phyloP scores from a whole-genome alignment of 768 basidiomycete genomes.

The Phylloporus sp. region DNA sequence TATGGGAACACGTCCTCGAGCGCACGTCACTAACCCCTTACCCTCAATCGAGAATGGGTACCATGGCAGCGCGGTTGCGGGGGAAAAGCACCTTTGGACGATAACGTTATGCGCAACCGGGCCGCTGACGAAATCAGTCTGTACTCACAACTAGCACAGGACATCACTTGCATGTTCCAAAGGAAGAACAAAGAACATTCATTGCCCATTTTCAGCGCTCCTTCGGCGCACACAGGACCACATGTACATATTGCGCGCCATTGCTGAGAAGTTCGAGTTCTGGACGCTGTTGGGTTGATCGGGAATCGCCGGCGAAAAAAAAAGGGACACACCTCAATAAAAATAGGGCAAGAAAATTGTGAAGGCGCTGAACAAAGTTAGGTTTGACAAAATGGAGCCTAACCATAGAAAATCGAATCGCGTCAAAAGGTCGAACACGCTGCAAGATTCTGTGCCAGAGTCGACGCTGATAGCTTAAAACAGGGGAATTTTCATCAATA shows the following conservation, averaged over 20 bases:
- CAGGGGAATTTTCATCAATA: neutral
- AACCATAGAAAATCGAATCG: constrained; percentile 8
- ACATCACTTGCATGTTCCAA: neutral
- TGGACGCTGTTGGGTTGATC: neutral
- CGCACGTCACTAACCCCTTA: neutral
- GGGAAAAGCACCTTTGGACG: too few species aligned
- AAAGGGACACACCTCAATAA: neutral
- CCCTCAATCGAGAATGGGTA: neutral
- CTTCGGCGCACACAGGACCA: neutral
- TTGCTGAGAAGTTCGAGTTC: neutral
- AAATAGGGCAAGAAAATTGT: neutral
- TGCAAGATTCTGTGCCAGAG: constrained; percentile 8
- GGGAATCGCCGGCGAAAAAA: neutral
- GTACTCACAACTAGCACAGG: neutral
- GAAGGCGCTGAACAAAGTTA: constrained; percentile 18
- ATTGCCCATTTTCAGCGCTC: neutral
- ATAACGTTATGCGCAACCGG: too few species aligned
- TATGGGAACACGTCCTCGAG: neutral
- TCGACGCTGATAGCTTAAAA: constrained; percentile 5
- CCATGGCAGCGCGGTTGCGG: neutral
- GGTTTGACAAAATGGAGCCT: constrained; percentile 15
- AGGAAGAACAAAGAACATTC: neutral
- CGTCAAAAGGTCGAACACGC: constrained; percentile 3
- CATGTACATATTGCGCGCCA: neutral
- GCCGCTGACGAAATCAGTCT: neutral